Percentiles rank a stretch among this genome's conserved stretches.
Conservation (phyloP, 2,329 filamentous ascomycete genomes). For the Phialophora macrospora region DNA sequence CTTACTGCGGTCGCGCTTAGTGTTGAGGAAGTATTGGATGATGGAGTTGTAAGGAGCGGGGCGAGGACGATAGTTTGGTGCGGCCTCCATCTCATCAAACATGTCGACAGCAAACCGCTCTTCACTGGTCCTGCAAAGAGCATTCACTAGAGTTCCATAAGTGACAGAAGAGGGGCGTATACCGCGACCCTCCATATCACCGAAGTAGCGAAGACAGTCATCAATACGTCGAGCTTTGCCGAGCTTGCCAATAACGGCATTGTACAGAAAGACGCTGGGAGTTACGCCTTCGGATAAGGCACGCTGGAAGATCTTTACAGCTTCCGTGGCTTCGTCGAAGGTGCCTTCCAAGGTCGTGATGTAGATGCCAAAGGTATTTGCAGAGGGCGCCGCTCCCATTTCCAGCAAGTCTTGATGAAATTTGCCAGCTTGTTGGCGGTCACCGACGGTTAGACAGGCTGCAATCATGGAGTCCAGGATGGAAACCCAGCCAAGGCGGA, state of each 20-base stretch:
- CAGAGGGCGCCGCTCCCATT: conserved; percentile 88
- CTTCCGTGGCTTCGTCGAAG: conserved; percentile 95
- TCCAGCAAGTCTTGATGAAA: conserved; percentile 90
- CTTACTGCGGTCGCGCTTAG: conserved; percentile 93
- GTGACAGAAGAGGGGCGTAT: conserved; percentile 97
- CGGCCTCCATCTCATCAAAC: conserved; percentile 98
- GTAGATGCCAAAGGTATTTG: conserved; percentile 97
- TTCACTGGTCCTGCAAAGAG: conserved; percentile 93
- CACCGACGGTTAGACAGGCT: conserved; percentile 81
- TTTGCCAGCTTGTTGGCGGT: conserved; percentile 78
- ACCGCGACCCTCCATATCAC: conserved; percentile 90
- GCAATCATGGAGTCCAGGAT: conserved; percentile 97
- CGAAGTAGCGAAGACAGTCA: conserved; percentile 97
- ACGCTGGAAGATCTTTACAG: conserved; percentile 94
- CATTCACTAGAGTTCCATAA: conserved; percentile 97
- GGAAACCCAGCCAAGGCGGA: conserved; percentile 93
- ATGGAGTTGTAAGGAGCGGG: conserved; percentile 98
- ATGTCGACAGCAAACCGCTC: conserved; percentile 97
- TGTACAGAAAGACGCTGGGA: conserved; percentile 96
- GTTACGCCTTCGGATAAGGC: conserved; percentile 93
- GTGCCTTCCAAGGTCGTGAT: conserved; percentile 99
- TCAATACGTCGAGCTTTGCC: conserved; percentile 97
- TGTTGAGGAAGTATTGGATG: conserved; percentile 99
- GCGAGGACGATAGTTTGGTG: conserved; percentile 97
- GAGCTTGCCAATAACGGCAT: conserved; percentile 95